Conservation (phyloP, 2,329 filamentous ascomycete genomes). For the Pseudomassariella vexata region DNA sequence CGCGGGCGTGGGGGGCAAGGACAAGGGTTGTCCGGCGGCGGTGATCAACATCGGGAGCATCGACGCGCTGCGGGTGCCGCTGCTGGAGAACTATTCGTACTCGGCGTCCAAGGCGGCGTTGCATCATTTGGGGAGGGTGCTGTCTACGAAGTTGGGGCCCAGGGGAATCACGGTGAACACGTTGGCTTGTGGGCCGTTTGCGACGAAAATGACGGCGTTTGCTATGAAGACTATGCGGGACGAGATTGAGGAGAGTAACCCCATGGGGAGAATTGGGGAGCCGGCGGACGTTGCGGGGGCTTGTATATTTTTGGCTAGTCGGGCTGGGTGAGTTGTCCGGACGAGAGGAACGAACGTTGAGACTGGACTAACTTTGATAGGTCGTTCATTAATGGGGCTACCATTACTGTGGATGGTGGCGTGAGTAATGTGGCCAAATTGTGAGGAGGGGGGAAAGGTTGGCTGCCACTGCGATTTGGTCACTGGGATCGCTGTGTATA, state of each 20-base stretch:
- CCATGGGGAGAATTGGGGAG: slow-evolving; percentile 60
- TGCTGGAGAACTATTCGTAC: slow-evolving; percentile 56
- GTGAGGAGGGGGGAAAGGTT: slow-evolving; percentile 25
- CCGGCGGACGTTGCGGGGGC: slow-evolving; percentile 66
- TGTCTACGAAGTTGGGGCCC: slow-evolving; percentile 55
- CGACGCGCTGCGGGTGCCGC: slow-evolving; percentile 56
- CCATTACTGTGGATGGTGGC: slow-evolving; percentile 58
- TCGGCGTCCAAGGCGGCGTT: slow-evolving; percentile 57
- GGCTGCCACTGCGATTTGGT: too few species aligned
- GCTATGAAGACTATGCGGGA: slow-evolving; percentile 51
- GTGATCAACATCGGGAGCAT: slow-evolving; percentile 62
- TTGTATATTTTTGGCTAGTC: slow-evolving; percentile 63
- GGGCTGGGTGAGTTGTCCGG: slow-evolving; percentile 47
- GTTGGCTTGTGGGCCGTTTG: slow-evolving; percentile 66
- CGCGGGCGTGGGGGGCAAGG: slow-evolving; percentile 30
- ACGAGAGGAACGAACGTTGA: neutral
- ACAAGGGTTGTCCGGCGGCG: slow-evolving; percentile 43
- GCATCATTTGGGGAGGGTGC: slow-evolving; percentile 55
- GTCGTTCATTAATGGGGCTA: slow-evolving; percentile 59
- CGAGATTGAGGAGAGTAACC: slow-evolving; percentile 51
- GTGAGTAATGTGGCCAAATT: slow-evolving; percentile 37
- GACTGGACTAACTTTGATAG: too few species aligned
- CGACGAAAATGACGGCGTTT: slow-evolving; percentile 63
- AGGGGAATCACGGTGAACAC: slow-evolving; percentile 60
- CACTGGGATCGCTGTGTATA: too few species aligned